These are phyloP conservation scores for Diaporthe sp. DNA, from an alignment of 2,329 filamentous ascomycete species.

Conservation along the genomic window DNA sequence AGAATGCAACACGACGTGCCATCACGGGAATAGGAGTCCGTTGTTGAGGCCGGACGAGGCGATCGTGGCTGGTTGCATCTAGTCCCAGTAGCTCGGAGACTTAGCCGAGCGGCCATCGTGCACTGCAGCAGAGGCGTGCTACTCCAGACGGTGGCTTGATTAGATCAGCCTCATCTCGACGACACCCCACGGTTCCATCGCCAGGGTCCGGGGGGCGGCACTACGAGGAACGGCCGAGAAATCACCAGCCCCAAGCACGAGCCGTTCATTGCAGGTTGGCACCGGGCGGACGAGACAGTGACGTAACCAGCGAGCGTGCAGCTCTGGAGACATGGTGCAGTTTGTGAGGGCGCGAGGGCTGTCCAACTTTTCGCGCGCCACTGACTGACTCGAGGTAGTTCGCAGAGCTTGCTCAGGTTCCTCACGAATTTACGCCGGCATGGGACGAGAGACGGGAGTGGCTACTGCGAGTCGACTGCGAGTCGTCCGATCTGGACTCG, in stretches of 20 bases:
- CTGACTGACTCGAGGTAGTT: slow-evolving; percentile 24
- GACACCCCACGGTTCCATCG: slow-evolving; percentile 26
- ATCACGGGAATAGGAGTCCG: neutral
- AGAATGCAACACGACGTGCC: slow-evolving; percentile 22
- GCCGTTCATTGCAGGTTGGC: neutral
- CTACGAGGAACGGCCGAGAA: slow-evolving; percentile 23
- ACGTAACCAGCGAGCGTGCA: slow-evolving; percentile 11
- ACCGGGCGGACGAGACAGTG: slow-evolving; percentile 6
- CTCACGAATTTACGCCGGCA: slow-evolving; percentile 18
- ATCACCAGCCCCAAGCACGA: slow-evolving; percentile 21
- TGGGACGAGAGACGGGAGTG: slow-evolving; percentile 24
- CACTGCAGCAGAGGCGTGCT: slow-evolving; percentile 1
- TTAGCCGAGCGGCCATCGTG: slow-evolving; percentile 7
- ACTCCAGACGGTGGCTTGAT: slow-evolving; percentile 22
- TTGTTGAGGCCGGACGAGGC: slow-evolving; percentile 15
- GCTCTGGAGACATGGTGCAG: slow-evolving; percentile 16
- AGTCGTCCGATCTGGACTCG: slow-evolving; percentile 39
- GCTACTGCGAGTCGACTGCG: slow-evolving; percentile 17
- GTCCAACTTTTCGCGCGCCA: slow-evolving; percentile 14
- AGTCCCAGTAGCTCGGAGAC: slow-evolving; percentile 17
- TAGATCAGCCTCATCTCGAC: slow-evolving; percentile 30
- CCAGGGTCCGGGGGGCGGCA: slow-evolving; percentile 15
- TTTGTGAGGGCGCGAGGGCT: slow-evolving; percentile 7
- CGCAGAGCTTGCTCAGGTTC: neutral
- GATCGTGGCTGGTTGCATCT: slow-evolving; percentile 4